These are phyloP conservation scores for Euclidium syriacum DNA, from an alignment of 345 rosid species.

Conservation along the genomic window DNA sequence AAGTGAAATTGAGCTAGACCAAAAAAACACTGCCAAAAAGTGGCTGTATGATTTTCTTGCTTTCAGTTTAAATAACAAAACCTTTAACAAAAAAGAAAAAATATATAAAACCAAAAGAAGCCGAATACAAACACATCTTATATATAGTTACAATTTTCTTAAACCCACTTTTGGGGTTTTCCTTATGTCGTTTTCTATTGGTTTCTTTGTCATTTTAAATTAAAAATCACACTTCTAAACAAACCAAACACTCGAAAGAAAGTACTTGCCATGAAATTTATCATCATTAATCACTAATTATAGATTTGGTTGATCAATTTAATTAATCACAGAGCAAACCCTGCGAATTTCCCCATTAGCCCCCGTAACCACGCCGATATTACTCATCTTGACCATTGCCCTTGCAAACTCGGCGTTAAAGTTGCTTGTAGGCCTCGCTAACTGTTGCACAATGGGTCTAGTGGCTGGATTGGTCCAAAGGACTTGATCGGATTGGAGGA, in stretches of 20 bases:
- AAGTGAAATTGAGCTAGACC: too few species aligned
- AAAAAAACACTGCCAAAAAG: too few species aligned
- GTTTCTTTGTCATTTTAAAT: too few species aligned
- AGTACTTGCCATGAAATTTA: too few species aligned
- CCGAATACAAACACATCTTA: not conserved
- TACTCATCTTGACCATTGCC: conserved; percentile 54
- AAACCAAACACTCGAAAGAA: too few species aligned
- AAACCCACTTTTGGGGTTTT: not conserved
- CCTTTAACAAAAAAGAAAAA: too few species aligned
- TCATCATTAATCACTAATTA: not conserved
- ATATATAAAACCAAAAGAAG: not conserved
- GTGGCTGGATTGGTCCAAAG: conserved; percentile 33
- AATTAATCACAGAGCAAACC: conserved; percentile 36
- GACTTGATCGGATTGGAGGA: conserved; percentile 31
- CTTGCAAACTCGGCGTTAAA: conserved; percentile 38
- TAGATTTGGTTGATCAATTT: not conserved
- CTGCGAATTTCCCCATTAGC: too few species aligned
- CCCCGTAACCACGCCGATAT: too few species aligned
- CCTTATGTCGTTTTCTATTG: not conserved
- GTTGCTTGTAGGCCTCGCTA: conserved; percentile 21
- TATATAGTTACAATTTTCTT: not conserved
- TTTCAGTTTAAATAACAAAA: too few species aligned
- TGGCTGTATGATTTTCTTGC: too few species aligned
- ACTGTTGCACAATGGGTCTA: conserved; percentile 11
- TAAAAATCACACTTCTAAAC: not conserved